Conservation (phyloP, 2,329 filamentous ascomycete species). For the Coleophoma cylindrospora region DNA sequence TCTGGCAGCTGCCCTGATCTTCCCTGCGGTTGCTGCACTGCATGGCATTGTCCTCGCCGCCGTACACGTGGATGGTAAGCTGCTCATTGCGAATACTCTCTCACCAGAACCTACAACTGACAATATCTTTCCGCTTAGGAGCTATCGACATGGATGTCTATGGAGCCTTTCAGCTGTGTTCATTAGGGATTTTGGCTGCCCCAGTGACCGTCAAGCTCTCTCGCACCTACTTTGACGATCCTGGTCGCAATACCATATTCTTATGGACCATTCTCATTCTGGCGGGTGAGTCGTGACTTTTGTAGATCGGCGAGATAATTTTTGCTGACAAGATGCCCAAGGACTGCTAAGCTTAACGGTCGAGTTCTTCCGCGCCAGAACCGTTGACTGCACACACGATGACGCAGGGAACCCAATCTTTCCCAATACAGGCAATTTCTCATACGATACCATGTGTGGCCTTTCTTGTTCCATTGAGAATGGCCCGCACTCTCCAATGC, state of each 20-base stretch:
- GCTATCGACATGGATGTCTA: slow-evolving; percentile 66
- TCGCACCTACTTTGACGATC: slow-evolving; percentile 57
- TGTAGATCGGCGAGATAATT: slow-evolving; percentile 45
- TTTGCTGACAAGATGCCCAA: slow-evolving; percentile 48
- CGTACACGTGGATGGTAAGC: slow-evolving; percentile 52
- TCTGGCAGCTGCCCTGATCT: slow-evolving; percentile 55
- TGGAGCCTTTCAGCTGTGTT: slow-evolving; percentile 62
- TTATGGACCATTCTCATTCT: slow-evolving; percentile 59
- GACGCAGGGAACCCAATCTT: slow-evolving; percentile 32
- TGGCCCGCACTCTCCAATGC: slow-evolving; percentile 47
- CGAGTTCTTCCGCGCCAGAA: slow-evolving; percentile 54
- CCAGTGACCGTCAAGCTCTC: slow-evolving; percentile 58
- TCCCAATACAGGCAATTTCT: slow-evolving; percentile 33
- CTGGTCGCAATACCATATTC: slow-evolving; percentile 62
- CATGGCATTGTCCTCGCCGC: slow-evolving; percentile 58
- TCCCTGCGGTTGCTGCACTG: slow-evolving; percentile 59
- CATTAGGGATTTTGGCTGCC: slow-evolving; percentile 60
- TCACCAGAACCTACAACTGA: background rate
- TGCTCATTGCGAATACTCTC: background rate
- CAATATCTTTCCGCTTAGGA: slow-evolving; percentile 29
- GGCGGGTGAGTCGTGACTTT: slow-evolving; percentile 37
- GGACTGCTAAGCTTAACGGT: slow-evolving; percentile 56
- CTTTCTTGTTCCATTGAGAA: slow-evolving; percentile 36
- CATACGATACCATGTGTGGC: slow-evolving; percentile 39
- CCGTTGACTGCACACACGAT: slow-evolving; percentile 37